Evolutionary conservation across 116 monocot genomes (phyloP), one percentile per base, ranked within the genome.

Genomic region (Trichopus zeylanicus): DNA sequence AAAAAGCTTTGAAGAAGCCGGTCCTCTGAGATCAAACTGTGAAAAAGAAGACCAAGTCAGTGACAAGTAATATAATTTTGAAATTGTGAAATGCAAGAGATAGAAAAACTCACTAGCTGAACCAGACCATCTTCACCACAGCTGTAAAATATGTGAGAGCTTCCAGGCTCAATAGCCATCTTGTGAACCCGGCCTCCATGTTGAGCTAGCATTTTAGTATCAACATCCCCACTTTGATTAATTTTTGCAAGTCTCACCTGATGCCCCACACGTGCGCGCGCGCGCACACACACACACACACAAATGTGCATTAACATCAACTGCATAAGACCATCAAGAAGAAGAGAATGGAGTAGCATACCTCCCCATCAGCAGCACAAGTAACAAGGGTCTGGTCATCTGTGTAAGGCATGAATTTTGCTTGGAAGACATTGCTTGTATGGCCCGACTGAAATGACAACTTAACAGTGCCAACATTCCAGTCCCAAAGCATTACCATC

Each of bases 351-450:
- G 11, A 56, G 19, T 11, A 63, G 11, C n/a, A 35, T 74, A 90
- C 90, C 80, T 95, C 81, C 25, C 90, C 95, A 74, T 95, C 95
- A 42, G 80, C 83, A 62, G 90, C 89, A 70, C 90, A 90, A 35
- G 95, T 90, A 31, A 90, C 63, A 32, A 89, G 66, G 23, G 58
- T 79, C 27, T 52, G 60, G 42, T 83, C 86, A 74, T 81, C 70
- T 10, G 86, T 75, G 48, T 68, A 80, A 26, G 91, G 98, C 78
- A 98, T 82, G 37, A 98, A 79, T 10, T 66, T 72, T 24, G 92
- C 92, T 53, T 85, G 78, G 55, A 91, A 82, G 48, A 98, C 73
- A 68, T 98, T 98, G 31, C 81, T 60, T 16, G n/a, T 56, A 57
- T 98, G 98, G 31, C 83, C 87, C 0, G 98, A 84, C 56, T 85